Percentiles rank a stretch among this genome's conserved stretches.
phyloP scores from a whole-genome alignment of 352 stramenopile species.

The Thalassiosira hispida region DNA sequence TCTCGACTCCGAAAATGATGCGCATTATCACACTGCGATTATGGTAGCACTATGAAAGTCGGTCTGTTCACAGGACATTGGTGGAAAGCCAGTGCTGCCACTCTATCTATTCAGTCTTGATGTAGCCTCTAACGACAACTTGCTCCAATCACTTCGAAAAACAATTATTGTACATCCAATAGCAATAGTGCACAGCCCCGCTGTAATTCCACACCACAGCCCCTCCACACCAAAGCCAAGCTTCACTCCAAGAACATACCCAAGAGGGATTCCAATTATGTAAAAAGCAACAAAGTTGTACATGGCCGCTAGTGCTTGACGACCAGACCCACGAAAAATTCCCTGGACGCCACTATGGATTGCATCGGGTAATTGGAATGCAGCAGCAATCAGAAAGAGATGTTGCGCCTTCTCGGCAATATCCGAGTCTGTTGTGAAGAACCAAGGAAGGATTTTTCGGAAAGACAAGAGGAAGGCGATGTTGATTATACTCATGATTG shows the following conservation, averaged over 20 bases:
- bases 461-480: slow-evolving; percentile 64
- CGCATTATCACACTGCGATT: too few species aligned
- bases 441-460: slow-evolving; percentile 66
- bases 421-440: slow-evolving; percentile 75
- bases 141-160: slow-evolving; percentile 83
- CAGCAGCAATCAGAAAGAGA: slow-evolving; percentile 81
- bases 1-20: too few species aligned
- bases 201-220: slow-evolving; percentile 87
- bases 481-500: slow-evolving; percentile 44
- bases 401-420: slow-evolving; percentile 61
- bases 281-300: slow-evolving; percentile 90
- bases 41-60: too few species aligned
- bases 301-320: slow-evolving; percentile 86
- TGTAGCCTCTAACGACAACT: slow-evolving; percentile 75
- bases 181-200: slow-evolving; percentile 82
- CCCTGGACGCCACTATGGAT: slow-evolving; percentile 85
- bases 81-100: too few species aligned
- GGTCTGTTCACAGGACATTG: too few species aligned
- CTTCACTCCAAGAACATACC: slow-evolving; percentile 85
- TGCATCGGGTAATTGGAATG: slow-evolving; percentile 88
- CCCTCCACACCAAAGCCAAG: slow-evolving; percentile 75
- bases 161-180: slow-evolving; percentile 86
- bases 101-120: slow-evolving; percentile 35
- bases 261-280: slow-evolving; percentile 86
- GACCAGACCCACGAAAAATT: slow-evolving; percentile 86